A percentile compares a stretch with the other conserved stretches of the same genome.
Conservation (phyloP, 805 yeast species). For the Candida andamanensis region DNA sequence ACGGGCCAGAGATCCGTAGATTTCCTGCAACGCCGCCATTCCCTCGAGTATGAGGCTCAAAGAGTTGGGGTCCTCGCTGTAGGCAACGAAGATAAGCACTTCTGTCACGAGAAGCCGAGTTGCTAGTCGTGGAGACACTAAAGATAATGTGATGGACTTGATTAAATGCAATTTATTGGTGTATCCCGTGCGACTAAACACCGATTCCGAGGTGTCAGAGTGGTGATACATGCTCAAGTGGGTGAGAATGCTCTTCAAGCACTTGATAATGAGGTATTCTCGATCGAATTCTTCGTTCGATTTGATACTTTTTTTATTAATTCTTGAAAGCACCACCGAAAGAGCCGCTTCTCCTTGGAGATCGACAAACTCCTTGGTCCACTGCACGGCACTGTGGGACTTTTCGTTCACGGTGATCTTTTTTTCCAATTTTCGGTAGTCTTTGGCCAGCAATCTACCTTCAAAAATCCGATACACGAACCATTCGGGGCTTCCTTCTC, state of each 20-base stretch:
- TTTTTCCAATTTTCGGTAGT: slow-evolving; percentile 31
- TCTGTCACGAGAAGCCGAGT: slow-evolving; percentile 39
- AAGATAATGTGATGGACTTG: slow-evolving; percentile 32
- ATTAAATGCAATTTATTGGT: slow-evolving; percentile 28
- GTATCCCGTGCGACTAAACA: slow-evolving; percentile 9
- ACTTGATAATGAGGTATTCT: slow-evolving; percentile 34
- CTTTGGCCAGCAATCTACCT: slow-evolving; percentile 26
- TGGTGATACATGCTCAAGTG: slow-evolving; percentile 10
- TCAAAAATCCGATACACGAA: slow-evolving; percentile 33
- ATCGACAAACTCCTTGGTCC: slow-evolving; percentile 31
- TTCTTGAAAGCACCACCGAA: slow-evolving; percentile 31
- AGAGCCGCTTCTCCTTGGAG: slow-evolving; percentile 42
- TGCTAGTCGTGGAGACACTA: slow-evolving; percentile 35
- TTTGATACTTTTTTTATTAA: slow-evolving; percentile 39
- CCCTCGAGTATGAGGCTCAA: slow-evolving; percentile 22
- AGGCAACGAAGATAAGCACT: slow-evolving; percentile 32
- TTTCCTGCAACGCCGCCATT: slow-evolving; percentile 29
- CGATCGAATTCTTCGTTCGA: slow-evolving; percentile 41
- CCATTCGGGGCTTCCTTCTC: slow-evolving; percentile 40
- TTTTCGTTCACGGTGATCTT: slow-evolving; percentile 18
- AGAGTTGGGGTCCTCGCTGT: slow-evolving; percentile 20
- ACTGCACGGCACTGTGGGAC: slow-evolving; percentile 17
- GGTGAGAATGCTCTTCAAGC: slow-evolving; percentile 31
- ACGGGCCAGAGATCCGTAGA: slow-evolving; percentile 27
- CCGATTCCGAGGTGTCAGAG: slow-evolving; percentile 7